A percentile compares a stretch with the other conserved stretches of the same genome.
phyloP scores from a whole-genome alignment of 1,284 basidiomycete genomes.

The Ceratobasidium papillatum region DNA sequence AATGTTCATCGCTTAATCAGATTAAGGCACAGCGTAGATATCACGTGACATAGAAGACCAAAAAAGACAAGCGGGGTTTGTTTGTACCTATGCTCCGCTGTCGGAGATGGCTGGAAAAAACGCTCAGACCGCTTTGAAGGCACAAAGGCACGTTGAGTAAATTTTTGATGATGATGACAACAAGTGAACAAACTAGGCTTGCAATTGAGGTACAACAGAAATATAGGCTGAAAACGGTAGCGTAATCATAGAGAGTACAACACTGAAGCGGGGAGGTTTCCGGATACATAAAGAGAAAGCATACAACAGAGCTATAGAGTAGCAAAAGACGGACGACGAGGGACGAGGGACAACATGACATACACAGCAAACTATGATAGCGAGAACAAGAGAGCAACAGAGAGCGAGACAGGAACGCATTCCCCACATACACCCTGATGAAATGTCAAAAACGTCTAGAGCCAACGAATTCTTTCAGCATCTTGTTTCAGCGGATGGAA shows the following conservation, averaged over 20 bases:
- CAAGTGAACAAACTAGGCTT: neutral
- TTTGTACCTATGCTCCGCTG: too few relatives aligned
- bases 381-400: neutral
- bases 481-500: neutral
- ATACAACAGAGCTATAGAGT: neutral
- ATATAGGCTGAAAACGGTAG: neutral
- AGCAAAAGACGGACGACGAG: neutral
- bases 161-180: neutral
- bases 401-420: neutral
- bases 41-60: too few relatives aligned
- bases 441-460: neutral
- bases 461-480: neutral
- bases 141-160: neutral
- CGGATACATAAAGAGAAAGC: neutral
- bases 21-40: too few relatives aligned
- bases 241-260: neutral
- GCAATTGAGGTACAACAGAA: neutral
- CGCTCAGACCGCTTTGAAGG: too few relatives aligned
- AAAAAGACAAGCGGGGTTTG: too few relatives aligned
- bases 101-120: too few relatives aligned
- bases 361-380: neutral
- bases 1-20: too few relatives aligned
- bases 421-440: neutral
- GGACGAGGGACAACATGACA: neutral
- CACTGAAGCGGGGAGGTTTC: neutral